Evolutionary conservation across 176 grass and related monocot species (phyloP), one percentile per base, ranked within the genome.

Genomic region (Ampelocalamus luodianensis): DNA sequence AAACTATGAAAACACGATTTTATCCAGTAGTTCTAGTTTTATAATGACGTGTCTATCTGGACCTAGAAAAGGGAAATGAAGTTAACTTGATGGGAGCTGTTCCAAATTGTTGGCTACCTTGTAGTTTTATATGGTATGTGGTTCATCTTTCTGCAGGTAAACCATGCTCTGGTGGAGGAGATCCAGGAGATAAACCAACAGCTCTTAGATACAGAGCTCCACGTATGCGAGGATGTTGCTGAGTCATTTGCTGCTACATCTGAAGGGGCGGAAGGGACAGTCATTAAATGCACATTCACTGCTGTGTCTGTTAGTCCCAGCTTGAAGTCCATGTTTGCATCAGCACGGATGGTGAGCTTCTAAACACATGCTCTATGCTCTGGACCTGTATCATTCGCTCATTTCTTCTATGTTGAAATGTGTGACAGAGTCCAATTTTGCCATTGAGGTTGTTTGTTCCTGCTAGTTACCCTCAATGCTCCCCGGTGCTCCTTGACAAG

Each of bases 361-460:
- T 44, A 22, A 85, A 69, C 43, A 4, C 37, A 45, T 6, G n/a
- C 39, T 51, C 7, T 54, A 59, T 29, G 29, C 32, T 76, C 48
- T 78, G 3, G 32, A 5, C 71, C 29, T 79, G 12, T 58, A 26
- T 71, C 38, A 32, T 69, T 37, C 22, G 18, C 26, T 68, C 18
- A 82, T 63, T 61, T 71, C 20, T 51, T 86, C 38, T 76, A 70
- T 81, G 23, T 81, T 87, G 16, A 65, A 85, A 61, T 88, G 82
- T 29, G 22, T 72, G 44, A 70, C 93, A 99, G 96, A 91, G 93
- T 80, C 93, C 96, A 68, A 99, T 99, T 81, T 89, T 92, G 75
- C 93, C 96, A 22, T 64, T 99, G 88, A 96, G 90, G 88, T 78
- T 99, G 88, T 86, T 96, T 89, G 96, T 99, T 89, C 93, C 96